These are phyloP conservation scores for Rhodotorula sp. DNA, from an alignment of 1,284 basidiomycete genomes.

Conservation along the genomic window DNA sequence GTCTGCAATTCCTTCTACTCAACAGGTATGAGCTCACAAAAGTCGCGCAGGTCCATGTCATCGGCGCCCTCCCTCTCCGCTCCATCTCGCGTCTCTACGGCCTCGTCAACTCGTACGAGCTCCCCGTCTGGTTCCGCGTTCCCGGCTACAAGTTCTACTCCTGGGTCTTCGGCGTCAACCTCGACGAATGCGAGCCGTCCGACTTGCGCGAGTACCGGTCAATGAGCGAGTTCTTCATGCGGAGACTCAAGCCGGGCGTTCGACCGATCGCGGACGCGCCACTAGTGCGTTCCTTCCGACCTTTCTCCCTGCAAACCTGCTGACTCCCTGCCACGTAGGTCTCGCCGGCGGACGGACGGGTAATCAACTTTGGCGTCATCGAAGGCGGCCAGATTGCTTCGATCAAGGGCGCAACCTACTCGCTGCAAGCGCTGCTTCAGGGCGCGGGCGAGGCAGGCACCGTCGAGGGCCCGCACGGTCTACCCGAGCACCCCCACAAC, in stretches of 20 bases:
- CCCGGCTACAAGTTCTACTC: conserved; percentile 83
- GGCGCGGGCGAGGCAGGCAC: conserved; percentile 23
- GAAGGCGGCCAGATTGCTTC: conserved; percentile 81
- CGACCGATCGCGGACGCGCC: conserved; percentile 72
- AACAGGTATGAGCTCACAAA: not conserved
- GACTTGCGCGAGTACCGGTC: conserved; percentile 76
- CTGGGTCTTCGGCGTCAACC: conserved; percentile 84
- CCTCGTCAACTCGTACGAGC: conserved; percentile 72
- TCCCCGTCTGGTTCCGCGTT: conserved; percentile 92
- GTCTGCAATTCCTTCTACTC: conserved; percentile 42
- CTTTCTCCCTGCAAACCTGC: not conserved
- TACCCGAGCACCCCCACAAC: conserved; percentile 53
- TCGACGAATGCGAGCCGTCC: conserved; percentile 78
- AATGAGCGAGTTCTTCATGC: conserved; percentile 93
- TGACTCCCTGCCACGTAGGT: conserved; percentile 54
- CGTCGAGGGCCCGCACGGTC: conserved; percentile 31
- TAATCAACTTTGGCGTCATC: conserved; percentile 90
- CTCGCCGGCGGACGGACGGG: conserved; percentile 87
- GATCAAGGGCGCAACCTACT: conserved; percentile 97
- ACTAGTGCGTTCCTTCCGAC: conserved; percentile 58
- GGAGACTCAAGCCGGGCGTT: conserved; percentile 75
- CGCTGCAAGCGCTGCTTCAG: conserved; percentile 78
- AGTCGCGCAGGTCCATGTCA: conserved; percentile 74
- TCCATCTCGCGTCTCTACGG: conserved; percentile 95
- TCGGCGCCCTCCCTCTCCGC: conserved; percentile 89